Evolutionary conservation across 2,329 filamentous ascomycete species (phyloP), one percentile per base, ranked within the genome.

Genomic region (Phaeosphaeriaceae sp.): DNA sequence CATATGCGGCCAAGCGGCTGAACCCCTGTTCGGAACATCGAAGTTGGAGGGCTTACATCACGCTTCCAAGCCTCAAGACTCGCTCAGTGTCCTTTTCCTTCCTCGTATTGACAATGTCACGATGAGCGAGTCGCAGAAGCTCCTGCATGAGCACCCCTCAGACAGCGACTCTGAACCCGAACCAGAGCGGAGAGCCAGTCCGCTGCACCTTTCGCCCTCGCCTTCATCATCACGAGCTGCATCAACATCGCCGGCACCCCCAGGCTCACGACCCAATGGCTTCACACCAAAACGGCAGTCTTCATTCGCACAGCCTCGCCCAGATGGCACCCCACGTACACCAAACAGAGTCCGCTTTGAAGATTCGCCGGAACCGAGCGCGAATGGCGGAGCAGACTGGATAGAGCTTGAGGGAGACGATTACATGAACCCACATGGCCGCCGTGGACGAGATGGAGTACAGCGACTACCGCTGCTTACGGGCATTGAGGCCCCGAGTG

Each of bases 401-500:
- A 73, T 88, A 77, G 76, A 77, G 82, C 70, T 85, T 5, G 84
- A 89, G 28, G 86, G 87, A 43, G 87, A 89, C 63, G 87, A 90
- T 70, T 89, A 87, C 67, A 74, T 88, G 70, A 74, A 80, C 40
- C 77, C 78, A 24, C 77, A 83, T 53, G 66, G 66, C 1, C 51
- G 58, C 7, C 68, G 68, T 24, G 75, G 78, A 44, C 69, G 79
- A 53, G 77, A 81, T 49, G 75, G 78, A 54, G 81, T 81, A 23
- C 86, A 88, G 66, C 77, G 84, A 59, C 81, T 86, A 58, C 93
- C 93, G 55, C 85, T 97, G 53, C 84, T 97, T 63, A 95, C 92
- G 8, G 88, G 89, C 63, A 92, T 96, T 63, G 91, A 95, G 78
- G 92, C 92, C 0, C 93, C 94, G 0, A 91, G 90, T 61, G 85